These are phyloP conservation scores for Botrytis pseudocinerea DNA, from an alignment of 2,329 filamentous ascomycete genomes.

Conservation along the genomic window DNA sequence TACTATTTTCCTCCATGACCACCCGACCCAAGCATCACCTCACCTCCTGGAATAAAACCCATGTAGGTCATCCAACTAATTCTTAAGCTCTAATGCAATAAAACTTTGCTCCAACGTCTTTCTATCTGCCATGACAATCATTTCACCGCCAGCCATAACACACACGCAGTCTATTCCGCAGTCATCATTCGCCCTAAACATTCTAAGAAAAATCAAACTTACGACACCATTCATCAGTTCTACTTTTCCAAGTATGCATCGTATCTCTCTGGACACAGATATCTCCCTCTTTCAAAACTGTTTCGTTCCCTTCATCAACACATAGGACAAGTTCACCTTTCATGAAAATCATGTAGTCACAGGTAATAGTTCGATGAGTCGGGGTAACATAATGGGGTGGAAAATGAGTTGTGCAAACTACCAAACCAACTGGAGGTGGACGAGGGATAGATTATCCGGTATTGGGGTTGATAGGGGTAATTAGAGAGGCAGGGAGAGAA, in stretches of 20 bases:
- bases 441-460: conserved; percentile 34
- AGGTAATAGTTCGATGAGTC: conserved; percentile 47
- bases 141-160: conserved; percentile 46
- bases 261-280: conserved; percentile 47
- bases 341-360: conserved; percentile 47
- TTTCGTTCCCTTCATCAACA: conserved; percentile 46
- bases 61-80: neutral
- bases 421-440: conserved; percentile 42
- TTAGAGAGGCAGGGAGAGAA: conserved; percentile 41
- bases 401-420: conserved; percentile 39
- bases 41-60: neutral
- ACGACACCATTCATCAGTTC: conserved; percentile 11
- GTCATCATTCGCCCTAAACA: neutral
- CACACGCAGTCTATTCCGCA: conserved; percentile 33
- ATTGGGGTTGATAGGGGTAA: neutral
- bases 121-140: conserved; percentile 44
- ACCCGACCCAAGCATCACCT: neutral
- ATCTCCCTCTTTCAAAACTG: conserved; percentile 43
- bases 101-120: conserved; percentile 39
- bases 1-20: neutral
- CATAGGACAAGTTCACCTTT: conserved; percentile 44
- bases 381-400: conserved; percentile 34
- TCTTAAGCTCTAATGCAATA: neutral
- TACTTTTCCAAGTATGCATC: conserved; percentile 20
- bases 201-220: neutral